Percentiles rank a stretch among this genome's conserved stretches.
Conservation (phyloP, 2,329 filamentous ascomycete genomes). For the Aspergillus fumigatus region DNA sequence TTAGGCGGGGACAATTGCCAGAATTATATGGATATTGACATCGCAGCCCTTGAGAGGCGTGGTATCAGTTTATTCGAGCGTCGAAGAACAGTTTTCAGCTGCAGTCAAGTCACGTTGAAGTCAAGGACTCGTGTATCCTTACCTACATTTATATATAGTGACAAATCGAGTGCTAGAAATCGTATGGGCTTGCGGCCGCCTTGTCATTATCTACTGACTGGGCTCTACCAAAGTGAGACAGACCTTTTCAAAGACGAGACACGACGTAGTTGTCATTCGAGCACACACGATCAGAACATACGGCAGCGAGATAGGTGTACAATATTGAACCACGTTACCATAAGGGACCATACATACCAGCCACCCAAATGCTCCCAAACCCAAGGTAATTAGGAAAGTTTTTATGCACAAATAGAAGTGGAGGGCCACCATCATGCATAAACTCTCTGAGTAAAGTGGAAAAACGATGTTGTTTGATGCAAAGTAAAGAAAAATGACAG, state of each 20-base stretch:
- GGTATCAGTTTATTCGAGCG: background rate
- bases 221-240: background rate
- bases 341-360: background rate
- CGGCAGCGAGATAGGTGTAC: background rate
- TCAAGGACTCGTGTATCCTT: background rate
- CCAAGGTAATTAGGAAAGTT: background rate
- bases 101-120: background rate
- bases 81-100: background rate
- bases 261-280: background rate
- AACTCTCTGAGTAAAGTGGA: background rate
- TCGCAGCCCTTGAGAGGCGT: background rate
- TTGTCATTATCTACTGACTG: background rate
- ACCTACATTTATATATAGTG: background rate
- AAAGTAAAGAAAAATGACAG: background rate
- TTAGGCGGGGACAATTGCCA: conserved; percentile 19
- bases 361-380: background rate
- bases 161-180: background rate
- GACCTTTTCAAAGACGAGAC: background rate
- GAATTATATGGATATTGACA: conserved; percentile 21
- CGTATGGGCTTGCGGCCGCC: background rate
- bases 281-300: background rate
- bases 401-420: background rate
- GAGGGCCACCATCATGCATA: background rate
- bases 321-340: background rate
- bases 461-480: background rate